Conservation (phyloP, 805 yeast species). For the Kuraishia hungarica region DNA sequence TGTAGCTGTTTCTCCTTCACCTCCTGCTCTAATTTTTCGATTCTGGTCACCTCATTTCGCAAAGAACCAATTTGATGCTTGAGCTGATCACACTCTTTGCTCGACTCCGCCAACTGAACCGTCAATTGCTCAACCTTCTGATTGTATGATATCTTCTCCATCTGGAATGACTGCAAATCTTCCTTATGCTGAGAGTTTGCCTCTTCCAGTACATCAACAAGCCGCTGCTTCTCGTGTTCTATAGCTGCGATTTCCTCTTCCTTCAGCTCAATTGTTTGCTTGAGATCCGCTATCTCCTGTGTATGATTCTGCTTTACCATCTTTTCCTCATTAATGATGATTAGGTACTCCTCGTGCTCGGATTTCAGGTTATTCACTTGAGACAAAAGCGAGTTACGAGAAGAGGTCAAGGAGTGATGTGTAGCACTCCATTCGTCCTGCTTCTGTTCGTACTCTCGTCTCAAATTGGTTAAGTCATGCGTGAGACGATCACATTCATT, state of each 20-base stretch:
- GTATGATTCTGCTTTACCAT: slow-evolving; percentile 34
- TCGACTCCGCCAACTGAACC: slow-evolving; percentile 6
- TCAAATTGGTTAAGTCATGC: slow-evolving; percentile 25
- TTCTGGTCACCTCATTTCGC: slow-evolving; percentile 13
- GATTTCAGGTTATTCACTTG: slow-evolving; percentile 27
- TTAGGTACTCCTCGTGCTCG: slow-evolving; percentile 28
- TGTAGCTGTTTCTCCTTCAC: slow-evolving; percentile 64
- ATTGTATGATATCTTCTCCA: slow-evolving; percentile 15
- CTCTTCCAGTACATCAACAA: slow-evolving; percentile 15
- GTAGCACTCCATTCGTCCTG: slow-evolving; percentile 32
- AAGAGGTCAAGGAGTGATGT: slow-evolving; percentile 29
- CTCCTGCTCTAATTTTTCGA: slow-evolving; percentile 39
- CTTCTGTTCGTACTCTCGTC: slow-evolving; percentile 27
- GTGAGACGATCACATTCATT: slow-evolving; percentile 45
- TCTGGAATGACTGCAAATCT: slow-evolving; percentile 10
- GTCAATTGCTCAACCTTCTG: slow-evolving; percentile 14
- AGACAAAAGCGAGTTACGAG: slow-evolving; percentile 4
- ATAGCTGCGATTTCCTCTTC: slow-evolving; percentile 15
- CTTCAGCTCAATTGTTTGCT: slow-evolving; percentile 14
- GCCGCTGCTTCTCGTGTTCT: slow-evolving; percentile 14
- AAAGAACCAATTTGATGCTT: slow-evolving; percentile 8
- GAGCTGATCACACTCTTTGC: slow-evolving; percentile 7
- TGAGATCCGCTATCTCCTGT: slow-evolving; percentile 30
- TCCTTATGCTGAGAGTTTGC: slow-evolving; percentile 10
- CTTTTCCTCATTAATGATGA: slow-evolving; percentile 30